Evolutionary conservation across 257 asterid species (phyloP), one percentile per base, ranked within the genome.

Genomic region (Thymus mandschuricus): DNA sequence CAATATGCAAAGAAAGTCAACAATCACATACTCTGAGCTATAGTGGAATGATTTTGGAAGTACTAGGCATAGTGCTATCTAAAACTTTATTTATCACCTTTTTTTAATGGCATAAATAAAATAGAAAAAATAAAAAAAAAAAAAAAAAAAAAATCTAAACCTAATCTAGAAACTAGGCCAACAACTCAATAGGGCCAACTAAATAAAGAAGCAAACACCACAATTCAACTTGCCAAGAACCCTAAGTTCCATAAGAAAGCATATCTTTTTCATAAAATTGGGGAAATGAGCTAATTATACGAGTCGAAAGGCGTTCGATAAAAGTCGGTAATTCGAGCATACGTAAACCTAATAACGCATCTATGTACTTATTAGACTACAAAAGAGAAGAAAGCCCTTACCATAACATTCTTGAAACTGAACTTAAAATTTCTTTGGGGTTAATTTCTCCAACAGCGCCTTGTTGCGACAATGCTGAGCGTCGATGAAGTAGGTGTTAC

Each of bases 381-480:
- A 54, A n/a, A 54, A 65, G 40, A 10, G 49, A 51, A 29, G 13
- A 31, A 56, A 56, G 6, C 27, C 6, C 38, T 29, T 28, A 56
- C 49, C 12, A 10, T 44, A 4, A 31, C 28, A 80, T 89, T 94
- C 96, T 86, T 91, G 69, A 89, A 81, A 54, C 87, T 67, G n/a
- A 96, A 83, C 46, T 83, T 21, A 21, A 0, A 21, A 75, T 66
- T 86, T 83, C 74, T 80, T 82, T 3, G 99, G 98, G 45, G 87
- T 85, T 73, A 94, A 81, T 74, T 85, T 94, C 2, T 92, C 99
- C 85, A 91, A 45, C 69, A 94, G 80, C 0, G 97, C 97, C 84
- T 89, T 94, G 82, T 94, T 91, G 59, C 76, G 92, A 68, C 99
- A 94, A 80, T 91, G 97, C 57, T 91, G 96, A 3, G 86, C 79